Percentiles rank a stretch among this genome's conserved stretches.
Conservation (phyloP, 805 yeast species). For the Kodamaea hsintzibuensis region DNA sequence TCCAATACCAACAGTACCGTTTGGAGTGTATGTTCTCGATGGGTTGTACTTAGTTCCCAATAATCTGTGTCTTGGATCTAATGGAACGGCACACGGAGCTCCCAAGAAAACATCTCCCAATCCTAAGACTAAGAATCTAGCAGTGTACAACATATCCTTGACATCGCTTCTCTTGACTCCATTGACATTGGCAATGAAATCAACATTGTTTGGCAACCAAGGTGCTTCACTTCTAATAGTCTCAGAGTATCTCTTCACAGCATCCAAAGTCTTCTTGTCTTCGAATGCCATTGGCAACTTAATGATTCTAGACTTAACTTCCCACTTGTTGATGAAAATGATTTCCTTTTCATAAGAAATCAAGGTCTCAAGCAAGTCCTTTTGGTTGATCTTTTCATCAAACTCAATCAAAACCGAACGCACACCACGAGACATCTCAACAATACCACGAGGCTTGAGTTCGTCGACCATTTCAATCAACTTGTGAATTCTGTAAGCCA, state of each 20-base stretch:
- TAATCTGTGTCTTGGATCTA: conserved; percentile 93
- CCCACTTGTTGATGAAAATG: conserved; percentile 76
- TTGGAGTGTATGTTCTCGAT: conserved; percentile 92
- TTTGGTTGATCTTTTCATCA: conserved; percentile 68
- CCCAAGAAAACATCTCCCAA: conserved; percentile 97
- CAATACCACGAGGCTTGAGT: conserved; percentile 72
- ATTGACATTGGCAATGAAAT: conserved; percentile 87
- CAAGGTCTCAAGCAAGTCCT: conserved; percentile 59
- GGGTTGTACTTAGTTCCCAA: conserved; percentile 96
- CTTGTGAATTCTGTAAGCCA: conserved; percentile 81
- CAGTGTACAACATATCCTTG: conserved; percentile 81
- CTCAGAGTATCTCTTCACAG: conserved; percentile 88
- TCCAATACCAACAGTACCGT: conserved; percentile 97
- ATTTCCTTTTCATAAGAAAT: conserved; percentile 76
- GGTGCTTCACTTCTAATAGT: conserved; percentile 93
- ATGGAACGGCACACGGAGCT: conserved; percentile 98
- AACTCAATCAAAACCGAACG: conserved; percentile 90
- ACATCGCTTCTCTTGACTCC: conserved; percentile 76
- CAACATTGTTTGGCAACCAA: conserved; percentile 97
- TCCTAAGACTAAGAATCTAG: conserved; percentile 89
- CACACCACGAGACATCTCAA: conserved; percentile 97
- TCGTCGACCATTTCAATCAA: conserved; percentile 70
- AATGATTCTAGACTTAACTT: conserved; percentile 77
- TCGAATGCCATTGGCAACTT: conserved; percentile 96
- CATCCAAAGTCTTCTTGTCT: conserved; percentile 83